Percentiles rank a stretch among this genome's conserved stretches.
These are phyloP conservation scores for Coniferiporia weirii DNA, from an alignment of 1,284 basidiomycete genomes.

Conservation along the genomic window DNA sequence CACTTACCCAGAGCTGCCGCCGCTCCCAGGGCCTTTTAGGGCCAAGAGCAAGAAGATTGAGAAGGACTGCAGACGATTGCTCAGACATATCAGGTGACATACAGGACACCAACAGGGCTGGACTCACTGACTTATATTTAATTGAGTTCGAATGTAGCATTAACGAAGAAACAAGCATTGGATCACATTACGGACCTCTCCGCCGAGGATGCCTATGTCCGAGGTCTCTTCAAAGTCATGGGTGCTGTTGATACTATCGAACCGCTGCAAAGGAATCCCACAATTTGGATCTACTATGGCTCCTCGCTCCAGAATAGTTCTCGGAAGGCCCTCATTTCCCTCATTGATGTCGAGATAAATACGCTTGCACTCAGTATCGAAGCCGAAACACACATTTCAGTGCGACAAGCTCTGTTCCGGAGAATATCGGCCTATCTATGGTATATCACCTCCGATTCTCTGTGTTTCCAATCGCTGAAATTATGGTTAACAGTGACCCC, in stretches of 20 bases:
- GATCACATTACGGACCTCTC: neutral
- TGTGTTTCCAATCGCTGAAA: no score
- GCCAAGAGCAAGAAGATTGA: neutral
- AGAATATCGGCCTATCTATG: neutral
- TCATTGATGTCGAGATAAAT: neutral
- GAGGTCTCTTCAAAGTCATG: neutral
- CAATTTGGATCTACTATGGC: neutral
- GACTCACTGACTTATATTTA: neutral
- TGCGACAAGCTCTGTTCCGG: neutral
- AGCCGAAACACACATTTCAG: neutral
- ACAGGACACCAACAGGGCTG: neutral
- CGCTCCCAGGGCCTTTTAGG: neutral
- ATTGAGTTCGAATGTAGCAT: neutral
- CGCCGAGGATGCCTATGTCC: neutral
- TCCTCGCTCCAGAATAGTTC: neutral
- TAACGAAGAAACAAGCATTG: neutral
- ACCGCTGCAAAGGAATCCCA: neutral
- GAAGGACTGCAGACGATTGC: neutral
- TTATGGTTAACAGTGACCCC: no score
- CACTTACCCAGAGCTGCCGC: neutral
- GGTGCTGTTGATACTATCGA: neutral
- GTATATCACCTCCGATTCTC: no score
- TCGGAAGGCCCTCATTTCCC: neutral
- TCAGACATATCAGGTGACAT: neutral
- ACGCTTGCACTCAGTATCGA: neutral